Evolutionary conservation across 306 rosid genomes (phyloP).

Genomic region (Cicer pinnatifidum): DNA sequence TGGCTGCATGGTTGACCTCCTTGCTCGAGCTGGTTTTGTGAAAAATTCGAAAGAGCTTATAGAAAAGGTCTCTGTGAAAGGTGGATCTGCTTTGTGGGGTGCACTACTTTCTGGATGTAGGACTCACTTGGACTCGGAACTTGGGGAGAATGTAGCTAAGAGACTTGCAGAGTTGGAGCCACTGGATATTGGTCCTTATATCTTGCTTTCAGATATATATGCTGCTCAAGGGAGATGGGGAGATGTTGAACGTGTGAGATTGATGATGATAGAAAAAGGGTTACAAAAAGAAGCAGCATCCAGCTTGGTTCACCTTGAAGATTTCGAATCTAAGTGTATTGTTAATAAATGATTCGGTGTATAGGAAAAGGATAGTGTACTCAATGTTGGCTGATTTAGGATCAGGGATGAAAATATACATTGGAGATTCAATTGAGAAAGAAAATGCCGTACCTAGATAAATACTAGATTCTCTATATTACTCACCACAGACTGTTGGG

Average conservation of each 20-base stretch:
- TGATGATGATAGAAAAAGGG: conserved; percentile 58
- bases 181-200: conserved; percentile 61
- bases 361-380: conserved; percentile 56
- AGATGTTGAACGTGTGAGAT: conserved; percentile 67
- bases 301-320: conserved; percentile 57
- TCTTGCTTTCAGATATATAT: conserved; percentile 64
- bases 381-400: conserved; percentile 65
- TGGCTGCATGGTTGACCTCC: conserved; percentile 78
- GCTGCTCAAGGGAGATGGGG: conserved; percentile 72
- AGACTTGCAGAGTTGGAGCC: conserved; percentile 68
- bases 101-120: conserved; percentile 74
- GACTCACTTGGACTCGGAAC: conserved; percentile 55
- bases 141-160: conserved; percentile 65
- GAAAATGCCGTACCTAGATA: conserved; percentile 20
- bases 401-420: conserved; percentile 50
- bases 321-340: conserved; percentile 46
- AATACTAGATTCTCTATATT: conserved; percentile 10
- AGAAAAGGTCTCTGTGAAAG: conserved; percentile 53
- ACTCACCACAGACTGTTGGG: neutral
- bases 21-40: conserved; percentile 67
- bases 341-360: conserved; percentile 41
- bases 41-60: conserved; percentile 60
- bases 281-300: conserved; percentile 57
- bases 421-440: conserved; percentile 35
- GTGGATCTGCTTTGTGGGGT: conserved; percentile 71